Percentiles rank a stretch among this genome's conserved stretches.
phyloP scores from a whole-genome alignment of 495 filamentous ascomycete species.

The Penicillium coprophilum region DNA sequence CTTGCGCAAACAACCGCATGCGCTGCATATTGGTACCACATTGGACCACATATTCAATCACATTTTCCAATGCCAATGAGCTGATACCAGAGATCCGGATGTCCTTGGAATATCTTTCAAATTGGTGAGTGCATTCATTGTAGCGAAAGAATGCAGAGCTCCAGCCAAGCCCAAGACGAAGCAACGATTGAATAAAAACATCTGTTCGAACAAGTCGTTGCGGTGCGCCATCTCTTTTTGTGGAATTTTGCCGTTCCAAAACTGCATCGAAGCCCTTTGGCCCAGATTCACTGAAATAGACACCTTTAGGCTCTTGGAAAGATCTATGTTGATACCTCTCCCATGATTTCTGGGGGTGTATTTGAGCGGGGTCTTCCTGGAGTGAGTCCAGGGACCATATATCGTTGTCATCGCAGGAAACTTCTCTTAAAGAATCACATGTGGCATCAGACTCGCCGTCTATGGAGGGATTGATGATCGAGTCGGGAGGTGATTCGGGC shows the following conservation, averaged over 20 bases:
- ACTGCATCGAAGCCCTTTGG: constrained; percentile 70
- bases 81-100: constrained; percentile 72
- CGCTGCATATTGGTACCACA: constrained; percentile 67
- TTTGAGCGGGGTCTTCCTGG: constrained; percentile 8
- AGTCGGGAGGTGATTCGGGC: constrained; percentile 22
- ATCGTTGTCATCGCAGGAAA: constrained; percentile 40
- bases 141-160: constrained; percentile 77
- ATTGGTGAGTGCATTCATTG: constrained; percentile 55
- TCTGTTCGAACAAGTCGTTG: constrained; percentile 36
- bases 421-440: constrained; percentile 13
- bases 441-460: constrained; percentile 25
- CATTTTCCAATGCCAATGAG: constrained; percentile 49
- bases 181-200: constrained; percentile 59
- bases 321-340: constrained; percentile 58
- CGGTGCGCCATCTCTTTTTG: constrained; percentile 8
- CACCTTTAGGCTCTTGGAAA: constrained; percentile 46
- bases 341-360: constrained; percentile 64
- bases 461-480: constrained; percentile 32
- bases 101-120: constrained; percentile 54
- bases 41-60: constrained; percentile 61
- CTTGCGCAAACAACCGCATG: constrained; percentile 58
- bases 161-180: constrained; percentile 75
- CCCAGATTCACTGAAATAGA: constrained; percentile 78
- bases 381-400: constrained; percentile 52
- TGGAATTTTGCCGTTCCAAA: constrained; percentile 36